Evolutionary conservation across 345 rosid genomes (phyloP), one percentile per base, ranked within the genome.

Genomic region (Theobroma cacao): DNA sequence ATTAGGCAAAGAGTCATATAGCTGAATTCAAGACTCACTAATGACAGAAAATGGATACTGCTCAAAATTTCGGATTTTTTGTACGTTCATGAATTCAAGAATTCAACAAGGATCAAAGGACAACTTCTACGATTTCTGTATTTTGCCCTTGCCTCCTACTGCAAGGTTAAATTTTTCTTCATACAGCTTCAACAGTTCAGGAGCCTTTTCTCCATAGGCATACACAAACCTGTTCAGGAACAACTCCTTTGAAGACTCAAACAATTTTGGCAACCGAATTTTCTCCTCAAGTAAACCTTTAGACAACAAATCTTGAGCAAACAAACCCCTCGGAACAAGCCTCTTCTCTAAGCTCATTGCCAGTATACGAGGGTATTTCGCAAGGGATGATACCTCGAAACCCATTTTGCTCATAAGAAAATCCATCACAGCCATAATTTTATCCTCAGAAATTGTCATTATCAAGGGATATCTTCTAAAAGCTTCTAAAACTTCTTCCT

Each of bases 141-240:
- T n/a, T n/a, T n/a, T n/a, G n/a, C n/a, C n/a, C n/a, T n/a, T n/a
- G n/a, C n/a, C n/a, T n/a, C n/a, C 43, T 14, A 47, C 41, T 13
- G 18, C 3, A 47, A 36, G 45, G 36, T 80, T 34, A 48, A 80
- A 50, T 59, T 82, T 40, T 58, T 78, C 82, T 53, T 72, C 36
- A 38, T 85, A 85, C 8, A 80, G 66, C 24, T 60, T 62, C 83
- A 86, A 82, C 84, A 86, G 73, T 24, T 71, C 77, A 74, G 90
- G 86, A 26, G 82, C 78, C 78, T 18, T 82, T 84, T 83, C 59
- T 80, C 62, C 63, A 77, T 83, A 63, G 53, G 84, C 36, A 43
- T 55, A 52, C n/a, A 86, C 88, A 52, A 79, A 86, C 78, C 82
- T 81, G 20, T 81, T 77, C 77, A 82, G 74, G 62, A 84, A 87